Conservation (phyloP, 768 basidiomycete species). For the Asterophora parasitica region DNA sequence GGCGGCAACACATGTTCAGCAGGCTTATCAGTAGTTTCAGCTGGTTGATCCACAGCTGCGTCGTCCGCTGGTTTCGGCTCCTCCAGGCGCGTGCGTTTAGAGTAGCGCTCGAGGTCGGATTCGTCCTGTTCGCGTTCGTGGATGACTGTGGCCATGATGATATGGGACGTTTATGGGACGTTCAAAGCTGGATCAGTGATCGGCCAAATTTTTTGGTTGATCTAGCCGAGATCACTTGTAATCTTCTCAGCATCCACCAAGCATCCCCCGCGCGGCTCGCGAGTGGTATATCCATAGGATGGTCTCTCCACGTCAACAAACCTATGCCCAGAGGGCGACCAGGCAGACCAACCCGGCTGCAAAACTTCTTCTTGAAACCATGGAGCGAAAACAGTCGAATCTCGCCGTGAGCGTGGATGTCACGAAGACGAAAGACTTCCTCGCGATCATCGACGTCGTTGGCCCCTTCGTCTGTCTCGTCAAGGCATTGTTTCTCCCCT, state of each 20-base stretch:
- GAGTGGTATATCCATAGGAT: constrained; percentile 12
- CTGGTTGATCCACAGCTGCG: not conserved
- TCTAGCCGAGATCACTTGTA: constrained; percentile 15
- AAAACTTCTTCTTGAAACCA: constrained; percentile 68
- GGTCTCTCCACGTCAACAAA: constrained; percentile 36
- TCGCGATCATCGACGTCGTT: constrained; percentile 82
- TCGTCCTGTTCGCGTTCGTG: constrained; percentile 53
- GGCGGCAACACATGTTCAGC: constrained; percentile 53
- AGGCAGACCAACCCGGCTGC: constrained; percentile 73
- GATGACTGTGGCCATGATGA: constrained; percentile 33
- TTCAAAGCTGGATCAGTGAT: constrained; percentile 11
- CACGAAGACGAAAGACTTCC: constrained; percentile 68
- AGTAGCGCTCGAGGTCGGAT: constrained; percentile 34
- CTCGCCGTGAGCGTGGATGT: constrained; percentile 97
- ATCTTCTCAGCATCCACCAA: no score
- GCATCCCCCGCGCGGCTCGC: constrained; percentile 10
- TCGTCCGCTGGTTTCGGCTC: constrained; percentile 12
- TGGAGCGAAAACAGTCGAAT: constrained; percentile 86
- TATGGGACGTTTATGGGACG: not conserved
- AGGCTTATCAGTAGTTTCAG: constrained; percentile 1
- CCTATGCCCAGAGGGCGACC: constrained; percentile 59
- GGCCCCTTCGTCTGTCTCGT: constrained; percentile 90
- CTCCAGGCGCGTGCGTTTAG: constrained; percentile 41
- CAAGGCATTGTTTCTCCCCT: constrained; percentile 57
- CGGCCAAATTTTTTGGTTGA: constrained; percentile 9